Percentiles rank a stretch among this genome's conserved stretches.
Conservation (phyloP, 129 eudicot genomes). For the carrot (Daucus carota) region DH1_v3.0 NC_030387.2:13307501-13308000, state of each 20-base stretch:
- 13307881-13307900: slow-evolving; percentile 43
- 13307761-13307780: not conserved
- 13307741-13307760: not conserved
- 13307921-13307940: slow-evolving; percentile 26
- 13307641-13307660: not conserved
- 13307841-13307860: not conserved
- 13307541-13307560: slow-evolving; percentile 22
- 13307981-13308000: slow-evolving; percentile 24
- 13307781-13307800: not conserved
- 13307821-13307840: not conserved
- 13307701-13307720: slow-evolving; percentile 59
- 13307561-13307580: not conserved
- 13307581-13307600: not conserved
- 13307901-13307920: slow-evolving; percentile 44
- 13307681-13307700: slow-evolving; percentile 61
- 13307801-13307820: not conserved
- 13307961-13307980: slow-evolving; percentile 21
- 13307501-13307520: slow-evolving; percentile 45
- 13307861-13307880: slow-evolving; percentile 17
- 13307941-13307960: slow-evolving; percentile 33
- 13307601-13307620: not conserved
- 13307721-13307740: slow-evolving; percentile 41
- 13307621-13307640: not conserved
- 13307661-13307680: not conserved
- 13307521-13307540: slow-evolving; percentile 39